These are phyloP conservation scores for Xylariaceae sp. DNA, from an alignment of 2,329 filamentous ascomycete genomes.

Conservation along the genomic window DNA sequence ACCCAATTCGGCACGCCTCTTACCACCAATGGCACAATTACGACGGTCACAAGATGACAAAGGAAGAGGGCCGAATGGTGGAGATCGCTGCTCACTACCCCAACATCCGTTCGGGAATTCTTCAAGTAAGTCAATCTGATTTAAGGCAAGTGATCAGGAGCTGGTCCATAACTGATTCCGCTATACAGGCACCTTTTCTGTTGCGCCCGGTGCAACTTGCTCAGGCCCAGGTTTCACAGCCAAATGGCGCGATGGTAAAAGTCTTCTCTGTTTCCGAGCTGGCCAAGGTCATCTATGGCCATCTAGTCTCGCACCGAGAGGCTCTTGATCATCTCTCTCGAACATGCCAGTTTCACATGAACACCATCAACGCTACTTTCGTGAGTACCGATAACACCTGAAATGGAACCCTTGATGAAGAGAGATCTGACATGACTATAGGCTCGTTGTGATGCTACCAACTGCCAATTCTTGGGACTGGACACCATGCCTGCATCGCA, in stretches of 20 bases:
- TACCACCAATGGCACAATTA: conserved; percentile 4
- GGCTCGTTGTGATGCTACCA: conserved; percentile 14
- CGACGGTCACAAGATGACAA: conserved; percentile 7
- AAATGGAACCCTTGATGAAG: not conserved
- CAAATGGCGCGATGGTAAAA: not conserved
- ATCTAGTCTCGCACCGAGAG: conserved; percentile 15
- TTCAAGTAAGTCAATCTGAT: too few relatives aligned
- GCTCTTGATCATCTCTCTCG: conserved; percentile 22
- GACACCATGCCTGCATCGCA: not conserved
- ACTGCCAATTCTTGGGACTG: not conserved
- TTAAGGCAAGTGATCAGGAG: too few relatives aligned
- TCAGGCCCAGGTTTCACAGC: conserved; percentile 9
- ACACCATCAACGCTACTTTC: conserved; percentile 6
- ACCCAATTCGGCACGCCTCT: conserved; percentile 16
- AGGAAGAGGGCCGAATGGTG: not conserved
- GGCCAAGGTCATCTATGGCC: conserved; percentile 7
- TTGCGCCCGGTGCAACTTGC: conserved; percentile 8
- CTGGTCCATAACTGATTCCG: too few relatives aligned
- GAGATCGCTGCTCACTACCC: conserved; percentile 17
- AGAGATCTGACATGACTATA: conserved; percentile 13
- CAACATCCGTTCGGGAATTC: not conserved
- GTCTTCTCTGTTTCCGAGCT: conserved; percentile 22
- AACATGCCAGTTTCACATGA: conserved; percentile 21
- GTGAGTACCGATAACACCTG: conserved; percentile 18
- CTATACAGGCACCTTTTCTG: conserved; percentile 6